Evolutionary conservation across 306 rosid species (phyloP).

Genomic region (Casuarina cunninghamiana): DNA sequence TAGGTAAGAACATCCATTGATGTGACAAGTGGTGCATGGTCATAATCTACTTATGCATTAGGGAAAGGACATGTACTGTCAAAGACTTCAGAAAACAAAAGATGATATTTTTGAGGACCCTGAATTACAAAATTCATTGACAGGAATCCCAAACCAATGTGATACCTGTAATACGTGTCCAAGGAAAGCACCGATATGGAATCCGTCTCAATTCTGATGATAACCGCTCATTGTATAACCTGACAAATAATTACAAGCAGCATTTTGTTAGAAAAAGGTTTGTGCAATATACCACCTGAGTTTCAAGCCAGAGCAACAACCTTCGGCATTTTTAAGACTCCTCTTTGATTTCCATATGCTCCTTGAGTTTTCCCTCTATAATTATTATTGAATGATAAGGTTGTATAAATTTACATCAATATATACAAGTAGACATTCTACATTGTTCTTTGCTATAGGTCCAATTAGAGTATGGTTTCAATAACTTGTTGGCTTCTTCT

Average conservation of each 20-base stretch:
- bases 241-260: conserved; percentile 17
- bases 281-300: not conserved
- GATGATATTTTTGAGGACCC: not conserved
- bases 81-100: conserved; percentile 14
- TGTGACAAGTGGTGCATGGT: conserved; percentile 29
- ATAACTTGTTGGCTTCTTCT: too few species aligned
- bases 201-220: conserved; percentile 23
- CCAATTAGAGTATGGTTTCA: too few species aligned
- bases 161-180: conserved; percentile 54
- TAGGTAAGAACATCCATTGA: conserved; percentile 59
- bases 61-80: conserved; percentile 8
- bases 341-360: too few species aligned
- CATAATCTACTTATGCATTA: conserved; percentile 43
- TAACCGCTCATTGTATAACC: conserved; percentile 48
- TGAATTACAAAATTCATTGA: not conserved
- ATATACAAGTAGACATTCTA: too few species aligned
- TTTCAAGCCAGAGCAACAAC: conserved; percentile 36
- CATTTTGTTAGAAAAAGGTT: not conserved
- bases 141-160: conserved; percentile 17
- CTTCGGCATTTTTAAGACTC: conserved; percentile 33
- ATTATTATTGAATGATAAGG: too few species aligned
- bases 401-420: too few species aligned
- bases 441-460: too few species aligned
- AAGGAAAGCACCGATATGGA: conserved; percentile 43
- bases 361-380: too few species aligned